These are phyloP conservation scores for Trichosporon sp. DNA, from an alignment of 1,284 basidiomycete species.

Conservation along the genomic window DNA sequence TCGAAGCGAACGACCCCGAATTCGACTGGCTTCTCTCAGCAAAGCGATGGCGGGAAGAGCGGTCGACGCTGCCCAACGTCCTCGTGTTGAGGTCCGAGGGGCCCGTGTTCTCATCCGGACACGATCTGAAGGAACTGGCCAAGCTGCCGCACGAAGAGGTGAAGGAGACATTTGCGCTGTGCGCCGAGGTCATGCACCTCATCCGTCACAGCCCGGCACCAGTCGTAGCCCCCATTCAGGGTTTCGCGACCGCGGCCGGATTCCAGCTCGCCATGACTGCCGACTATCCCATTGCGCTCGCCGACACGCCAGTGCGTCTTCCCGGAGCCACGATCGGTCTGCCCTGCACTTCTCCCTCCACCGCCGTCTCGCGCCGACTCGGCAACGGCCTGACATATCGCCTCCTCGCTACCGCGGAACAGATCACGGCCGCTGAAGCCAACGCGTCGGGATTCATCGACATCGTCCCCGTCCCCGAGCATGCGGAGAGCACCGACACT, in stretches of 20 bases:
- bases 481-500: slow-evolving; percentile 24
- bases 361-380: slow-evolving; percentile 28
- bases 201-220: slow-evolving; percentile 30
- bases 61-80: slow-evolving; percentile 26
- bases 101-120: slow-evolving; percentile 31
- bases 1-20: slow-evolving; percentile 24
- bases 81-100: slow-evolving; percentile 32
- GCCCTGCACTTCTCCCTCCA: slow-evolving; percentile 29
- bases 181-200: slow-evolving; percentile 33
- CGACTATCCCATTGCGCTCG: slow-evolving; percentile 32
- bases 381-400: slow-evolving; percentile 31
- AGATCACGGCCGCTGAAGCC: slow-evolving; percentile 24
- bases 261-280: slow-evolving; percentile 33
- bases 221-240: slow-evolving; percentile 30
- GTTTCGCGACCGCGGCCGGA: slow-evolving; percentile 30
- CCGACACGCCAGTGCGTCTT: slow-evolving; percentile 28
- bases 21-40: slow-evolving; percentile 30
- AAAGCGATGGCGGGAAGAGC: slow-evolving; percentile 23
- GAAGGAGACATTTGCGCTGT: slow-evolving; percentile 33
- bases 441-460: slow-evolving; percentile 25
- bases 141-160: slow-evolving; percentile 29
- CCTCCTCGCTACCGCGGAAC: slow-evolving; percentile 32
- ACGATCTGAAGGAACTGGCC: slow-evolving; percentile 33
- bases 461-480: slow-evolving; percentile 28
- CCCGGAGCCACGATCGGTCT: slow-evolving; percentile 31